phyloP scores from a whole-genome alignment of 2,329 filamentous ascomycete genomes.

The Cladophialophora yegresii region DNA sequence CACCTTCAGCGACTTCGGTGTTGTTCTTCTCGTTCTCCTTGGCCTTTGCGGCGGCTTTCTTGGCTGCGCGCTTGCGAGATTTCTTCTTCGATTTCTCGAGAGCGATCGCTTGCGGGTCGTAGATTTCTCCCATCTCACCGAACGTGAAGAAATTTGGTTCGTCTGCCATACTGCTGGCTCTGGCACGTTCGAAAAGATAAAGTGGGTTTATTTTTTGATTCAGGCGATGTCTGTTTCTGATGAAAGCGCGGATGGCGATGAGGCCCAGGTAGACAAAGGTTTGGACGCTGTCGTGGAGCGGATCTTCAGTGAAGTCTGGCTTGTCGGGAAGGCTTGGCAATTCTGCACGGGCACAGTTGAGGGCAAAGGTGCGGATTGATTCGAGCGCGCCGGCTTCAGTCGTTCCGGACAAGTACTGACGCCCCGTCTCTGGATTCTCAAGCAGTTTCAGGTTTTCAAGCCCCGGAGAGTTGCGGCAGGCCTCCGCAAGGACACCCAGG shows the following conservation, averaged over 20 bases:
- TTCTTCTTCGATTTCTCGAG: not conserved
- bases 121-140: not conserved
- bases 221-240: not conserved
- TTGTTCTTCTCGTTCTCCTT: not conserved
- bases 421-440: not conserved
- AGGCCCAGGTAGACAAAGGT: conserved; percentile 4
- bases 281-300: not conserved
- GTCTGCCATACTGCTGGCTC: not conserved
- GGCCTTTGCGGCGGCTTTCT: conserved; percentile 1
- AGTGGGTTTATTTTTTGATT: not conserved
- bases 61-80: not conserved
- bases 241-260: conserved; percentile 6
- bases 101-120: not conserved
- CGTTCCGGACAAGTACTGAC: not conserved
- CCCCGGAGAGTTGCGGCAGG: not conserved
- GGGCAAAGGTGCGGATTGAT: not conserved
- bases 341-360: not conserved
- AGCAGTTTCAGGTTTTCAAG: not conserved
- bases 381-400: not conserved
- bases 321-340: not conserved
- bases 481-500: not conserved
- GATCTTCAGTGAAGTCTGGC: not conserved
- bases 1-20: not conserved
- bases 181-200: not conserved
- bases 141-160: conserved; percentile 1